Conservation (phyloP, 352 stramenopile genomes). For the Achlya hypogyna region DNA sequence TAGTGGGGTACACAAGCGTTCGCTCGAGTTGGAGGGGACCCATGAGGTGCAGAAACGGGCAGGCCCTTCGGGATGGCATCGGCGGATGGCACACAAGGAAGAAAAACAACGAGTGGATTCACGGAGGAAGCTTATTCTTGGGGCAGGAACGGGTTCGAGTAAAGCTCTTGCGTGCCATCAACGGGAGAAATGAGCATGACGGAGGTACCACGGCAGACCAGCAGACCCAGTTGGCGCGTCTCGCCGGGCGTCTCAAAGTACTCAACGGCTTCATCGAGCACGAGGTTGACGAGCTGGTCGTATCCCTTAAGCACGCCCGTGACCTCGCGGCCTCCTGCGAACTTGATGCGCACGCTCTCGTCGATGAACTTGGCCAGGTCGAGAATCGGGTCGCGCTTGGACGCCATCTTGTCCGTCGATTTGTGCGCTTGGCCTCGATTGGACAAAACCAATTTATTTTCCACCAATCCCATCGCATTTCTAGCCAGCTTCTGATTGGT, state of each 20-base stretch:
- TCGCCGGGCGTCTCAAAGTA: slow-evolving; percentile 88
- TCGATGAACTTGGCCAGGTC: slow-evolving; percentile 94
- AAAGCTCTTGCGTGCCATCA: slow-evolving; percentile 86
- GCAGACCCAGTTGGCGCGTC: slow-evolving; percentile 87
- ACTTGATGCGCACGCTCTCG: slow-evolving; percentile 92
- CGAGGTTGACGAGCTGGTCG: slow-evolving; percentile 95
- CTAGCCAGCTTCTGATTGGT: not conserved
- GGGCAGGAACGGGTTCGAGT: slow-evolving; percentile 83
- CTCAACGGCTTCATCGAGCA: slow-evolving; percentile 94
- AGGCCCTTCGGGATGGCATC: no score
- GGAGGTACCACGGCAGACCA: slow-evolving; percentile 90
- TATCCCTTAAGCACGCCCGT: slow-evolving; percentile 91
- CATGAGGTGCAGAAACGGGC: no score
- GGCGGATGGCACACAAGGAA: not conserved
- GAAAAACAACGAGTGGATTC: not conserved
- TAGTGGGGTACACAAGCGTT: no score
- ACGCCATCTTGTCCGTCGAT: slow-evolving; percentile 1
- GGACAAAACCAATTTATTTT: not conserved
- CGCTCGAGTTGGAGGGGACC: no score
- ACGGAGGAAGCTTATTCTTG: slow-evolving; percentile 46
- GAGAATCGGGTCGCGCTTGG: slow-evolving; percentile 78
- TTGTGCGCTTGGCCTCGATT: not conserved
- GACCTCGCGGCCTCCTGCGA: slow-evolving; percentile 89
- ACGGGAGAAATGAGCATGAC: slow-evolving; percentile 88
- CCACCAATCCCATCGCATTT: not conserved